These are phyloP conservation scores for Colletotrichum simmondsii DNA, from an alignment of 2,329 filamentous ascomycete genomes.

Conservation along the genomic window DNA sequence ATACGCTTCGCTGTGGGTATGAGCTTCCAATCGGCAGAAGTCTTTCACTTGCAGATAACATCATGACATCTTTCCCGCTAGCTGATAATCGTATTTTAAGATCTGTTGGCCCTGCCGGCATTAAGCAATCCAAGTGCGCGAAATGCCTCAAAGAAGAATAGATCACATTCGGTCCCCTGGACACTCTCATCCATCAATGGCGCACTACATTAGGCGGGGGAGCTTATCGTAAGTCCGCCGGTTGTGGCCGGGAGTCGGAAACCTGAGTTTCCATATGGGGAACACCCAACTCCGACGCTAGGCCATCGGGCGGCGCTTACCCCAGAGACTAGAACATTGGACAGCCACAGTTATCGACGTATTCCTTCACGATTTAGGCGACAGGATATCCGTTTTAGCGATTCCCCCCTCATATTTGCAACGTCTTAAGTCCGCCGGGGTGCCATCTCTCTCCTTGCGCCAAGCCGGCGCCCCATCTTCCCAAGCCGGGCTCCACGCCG, in stretches of 20 bases:
- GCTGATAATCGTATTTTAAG: not conserved
- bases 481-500: not conserved
- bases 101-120: not conserved
- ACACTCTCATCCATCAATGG: not conserved
- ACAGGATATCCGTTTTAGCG: not conserved
- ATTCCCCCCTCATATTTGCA: not conserved
- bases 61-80: not conserved
- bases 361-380: not conserved
- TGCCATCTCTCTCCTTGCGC: not conserved
- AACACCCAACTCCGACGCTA: not conserved
- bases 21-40: not conserved
- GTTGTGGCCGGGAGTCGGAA: not conserved
- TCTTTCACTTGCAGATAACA: not conserved
- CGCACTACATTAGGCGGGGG: not conserved
- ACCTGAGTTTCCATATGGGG: not conserved
- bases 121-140: not conserved
- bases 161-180: not conserved
- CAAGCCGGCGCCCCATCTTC: not conserved
- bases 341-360: not conserved
- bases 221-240: not conserved
- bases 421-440: not conserved
- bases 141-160: not conserved
- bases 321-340: not conserved
- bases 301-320: too few species aligned
- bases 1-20: not conserved